Conservation (phyloP, 345 rosid species). For the Eucalyptus paniculata region DNA sequence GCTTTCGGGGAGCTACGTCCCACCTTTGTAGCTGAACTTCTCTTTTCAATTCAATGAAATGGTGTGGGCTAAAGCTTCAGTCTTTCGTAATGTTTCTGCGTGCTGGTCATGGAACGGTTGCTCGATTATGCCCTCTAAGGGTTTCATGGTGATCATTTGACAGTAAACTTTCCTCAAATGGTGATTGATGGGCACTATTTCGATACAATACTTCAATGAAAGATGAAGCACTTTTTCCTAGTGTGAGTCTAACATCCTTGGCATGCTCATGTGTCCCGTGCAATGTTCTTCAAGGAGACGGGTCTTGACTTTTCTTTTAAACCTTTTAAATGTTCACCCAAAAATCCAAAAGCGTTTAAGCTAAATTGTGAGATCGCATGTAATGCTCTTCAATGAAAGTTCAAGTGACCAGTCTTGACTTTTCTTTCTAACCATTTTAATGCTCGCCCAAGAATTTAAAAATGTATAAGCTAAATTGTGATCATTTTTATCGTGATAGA, state of each 20-base stretch:
- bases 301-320: neutral
- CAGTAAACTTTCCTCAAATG: neutral
- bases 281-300: neutral
- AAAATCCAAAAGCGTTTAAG: neutral
- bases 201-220: neutral
- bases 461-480: neutral
- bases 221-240: neutral
- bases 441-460: fast-evolving
- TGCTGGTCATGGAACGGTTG: neutral
- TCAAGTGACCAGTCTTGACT: neutral
- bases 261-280: neutral
- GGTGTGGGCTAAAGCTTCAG: neutral
- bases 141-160: neutral
- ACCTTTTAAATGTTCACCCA: neutral
- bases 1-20: neutral
- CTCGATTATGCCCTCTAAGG: neutral
- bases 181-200: neutral
- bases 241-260: neutral
- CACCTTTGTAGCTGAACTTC: neutral
- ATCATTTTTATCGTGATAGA: neutral
- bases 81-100: neutral
- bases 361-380: neutral
- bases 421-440: neutral
- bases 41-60: neutral
- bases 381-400: neutral